Conservation (phyloP, 73 alveolate genomes). For the Stentor coeruleus region DNA sequence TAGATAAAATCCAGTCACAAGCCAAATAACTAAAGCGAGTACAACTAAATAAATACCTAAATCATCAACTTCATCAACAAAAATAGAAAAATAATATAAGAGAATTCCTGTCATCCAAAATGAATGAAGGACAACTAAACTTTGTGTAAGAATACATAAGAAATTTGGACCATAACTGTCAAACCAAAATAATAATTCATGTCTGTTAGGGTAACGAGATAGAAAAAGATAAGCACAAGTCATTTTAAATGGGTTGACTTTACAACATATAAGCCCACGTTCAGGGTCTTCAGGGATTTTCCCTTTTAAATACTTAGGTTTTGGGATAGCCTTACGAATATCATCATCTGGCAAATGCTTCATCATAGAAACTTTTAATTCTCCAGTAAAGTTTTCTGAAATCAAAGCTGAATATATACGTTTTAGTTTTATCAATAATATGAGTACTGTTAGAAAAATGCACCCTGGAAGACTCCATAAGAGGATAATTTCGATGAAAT, state of each 20-base stretch:
- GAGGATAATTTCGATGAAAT: not conserved
- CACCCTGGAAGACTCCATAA: not conserved
- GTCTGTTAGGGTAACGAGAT: not conserved
- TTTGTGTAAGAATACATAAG: not conserved
- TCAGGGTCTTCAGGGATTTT: not conserved
- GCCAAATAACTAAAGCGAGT: not conserved
- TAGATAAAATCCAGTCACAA: not conserved
- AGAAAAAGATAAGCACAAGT: not conserved
- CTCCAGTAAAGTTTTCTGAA: not conserved
- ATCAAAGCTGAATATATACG: not conserved
- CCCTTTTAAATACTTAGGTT: not conserved
- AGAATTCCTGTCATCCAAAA: not conserved
- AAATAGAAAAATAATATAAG: not conserved
- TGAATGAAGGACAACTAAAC: not conserved
- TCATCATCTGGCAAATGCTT: not conserved
- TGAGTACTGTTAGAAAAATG: not conserved
- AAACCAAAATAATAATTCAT: conserved; percentile 9
- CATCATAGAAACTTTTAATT: not conserved
- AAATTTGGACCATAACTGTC: conserved; percentile 13
- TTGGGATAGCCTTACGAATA: not conserved
- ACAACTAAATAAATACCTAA: not conserved
- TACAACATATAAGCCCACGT: not conserved
- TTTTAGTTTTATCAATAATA: not conserved
- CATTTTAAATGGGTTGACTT: conserved; percentile 1
- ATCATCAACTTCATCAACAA: not conserved